Evolutionary conservation across 495 filamentous ascomycete species (phyloP).

Genomic region (Annulohypoxylon maeteangense): DNA sequence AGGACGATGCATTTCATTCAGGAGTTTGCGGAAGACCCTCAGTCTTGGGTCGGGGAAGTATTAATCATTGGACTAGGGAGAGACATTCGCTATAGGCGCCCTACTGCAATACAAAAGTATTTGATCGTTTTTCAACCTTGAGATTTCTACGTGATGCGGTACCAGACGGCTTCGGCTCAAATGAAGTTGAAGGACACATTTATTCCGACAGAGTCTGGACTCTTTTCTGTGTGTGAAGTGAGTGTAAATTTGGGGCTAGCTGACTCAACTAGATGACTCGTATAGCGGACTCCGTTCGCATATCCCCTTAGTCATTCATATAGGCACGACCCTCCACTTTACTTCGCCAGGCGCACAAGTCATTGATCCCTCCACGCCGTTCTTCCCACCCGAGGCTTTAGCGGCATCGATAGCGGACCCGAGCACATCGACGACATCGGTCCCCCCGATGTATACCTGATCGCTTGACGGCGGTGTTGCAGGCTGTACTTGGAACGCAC

Average conservation of each 20-base stretch:
- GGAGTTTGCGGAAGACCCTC: slow-evolving; percentile 3
- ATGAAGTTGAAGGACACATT: not conserved
- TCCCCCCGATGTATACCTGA: slow-evolving; percentile 31
- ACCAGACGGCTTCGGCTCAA: not conserved
- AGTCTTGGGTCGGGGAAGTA: slow-evolving; percentile 11
- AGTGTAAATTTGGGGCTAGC: not conserved
- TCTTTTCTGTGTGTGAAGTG: not conserved
- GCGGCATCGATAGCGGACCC: slow-evolving; percentile 16
- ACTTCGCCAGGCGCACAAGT: slow-evolving; percentile 36
- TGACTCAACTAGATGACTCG: not conserved
- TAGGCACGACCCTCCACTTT: slow-evolving; percentile 27
- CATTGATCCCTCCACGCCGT: slow-evolving; percentile 32
- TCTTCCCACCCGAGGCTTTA: slow-evolving; percentile 8
- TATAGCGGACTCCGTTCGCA: not conserved
- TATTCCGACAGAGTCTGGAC: not conserved
- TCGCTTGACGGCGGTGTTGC: slow-evolving; percentile 36
- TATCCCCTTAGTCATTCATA: slow-evolving; percentile 2
- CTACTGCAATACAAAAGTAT: slow-evolving; percentile 44
- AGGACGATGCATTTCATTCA: slow-evolving; percentile 14
- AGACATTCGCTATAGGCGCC: slow-evolving; percentile 46
- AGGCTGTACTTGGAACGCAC: slow-evolving; percentile 31
- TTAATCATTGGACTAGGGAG: slow-evolving; percentile 24
- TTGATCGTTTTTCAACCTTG: slow-evolving; percentile 32
- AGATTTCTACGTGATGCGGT: not conserved
- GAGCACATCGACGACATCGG: slow-evolving; percentile 27